A percentile compares a stretch with the other conserved stretches of the same genome.
Evolutionary conservation across 164 flowering plant species (phyloP).

Genomic region (Dillenia suffruticosa): DNA sequence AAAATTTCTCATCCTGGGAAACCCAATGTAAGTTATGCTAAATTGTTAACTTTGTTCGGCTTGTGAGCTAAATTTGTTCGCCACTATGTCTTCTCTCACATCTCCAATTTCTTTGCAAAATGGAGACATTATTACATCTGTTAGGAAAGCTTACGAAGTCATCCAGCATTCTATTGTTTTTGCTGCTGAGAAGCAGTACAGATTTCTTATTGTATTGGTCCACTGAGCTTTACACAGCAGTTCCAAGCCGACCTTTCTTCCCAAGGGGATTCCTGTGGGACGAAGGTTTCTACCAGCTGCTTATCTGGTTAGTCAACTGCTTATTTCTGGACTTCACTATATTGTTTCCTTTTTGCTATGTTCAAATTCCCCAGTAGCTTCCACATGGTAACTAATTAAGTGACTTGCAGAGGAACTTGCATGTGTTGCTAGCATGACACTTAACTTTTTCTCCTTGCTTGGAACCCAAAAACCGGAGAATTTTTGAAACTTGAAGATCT

Average conservation of each 20-base stretch:
- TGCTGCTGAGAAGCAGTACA: slow-evolving; percentile 52
- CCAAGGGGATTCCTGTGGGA: slow-evolving; percentile 99
- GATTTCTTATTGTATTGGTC: slow-evolving; percentile 81
- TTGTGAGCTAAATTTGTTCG: background rate
- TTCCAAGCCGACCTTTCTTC: slow-evolving; percentile 91
- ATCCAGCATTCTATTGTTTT: slow-evolving; percentile 18
- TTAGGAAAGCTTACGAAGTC: slow-evolving; percentile 14
- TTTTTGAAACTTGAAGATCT: too few species aligned
- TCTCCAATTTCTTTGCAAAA: too few species aligned
- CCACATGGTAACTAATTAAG: background rate
- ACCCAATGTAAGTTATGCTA: slow-evolving; percentile 48
- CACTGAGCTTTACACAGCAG: slow-evolving; percentile 94
- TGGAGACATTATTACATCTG: background rate
- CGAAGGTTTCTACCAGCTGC: slow-evolving; percentile 96
- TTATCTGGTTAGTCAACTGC: slow-evolving; percentile 66
- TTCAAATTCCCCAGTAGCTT: background rate
- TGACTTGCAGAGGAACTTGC: too few species aligned
- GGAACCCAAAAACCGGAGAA: too few species aligned
- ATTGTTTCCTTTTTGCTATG: background rate
- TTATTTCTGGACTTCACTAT: slow-evolving; percentile 1
- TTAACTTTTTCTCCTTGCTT: background rate
- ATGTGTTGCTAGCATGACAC: background rate
- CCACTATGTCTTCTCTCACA: too few species aligned
- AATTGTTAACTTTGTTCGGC: background rate
- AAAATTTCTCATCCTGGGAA: slow-evolving; percentile 55